Conservation (phyloP, 306 rosid genomes). For the Notholithocarpus densiflorus region DNA sequence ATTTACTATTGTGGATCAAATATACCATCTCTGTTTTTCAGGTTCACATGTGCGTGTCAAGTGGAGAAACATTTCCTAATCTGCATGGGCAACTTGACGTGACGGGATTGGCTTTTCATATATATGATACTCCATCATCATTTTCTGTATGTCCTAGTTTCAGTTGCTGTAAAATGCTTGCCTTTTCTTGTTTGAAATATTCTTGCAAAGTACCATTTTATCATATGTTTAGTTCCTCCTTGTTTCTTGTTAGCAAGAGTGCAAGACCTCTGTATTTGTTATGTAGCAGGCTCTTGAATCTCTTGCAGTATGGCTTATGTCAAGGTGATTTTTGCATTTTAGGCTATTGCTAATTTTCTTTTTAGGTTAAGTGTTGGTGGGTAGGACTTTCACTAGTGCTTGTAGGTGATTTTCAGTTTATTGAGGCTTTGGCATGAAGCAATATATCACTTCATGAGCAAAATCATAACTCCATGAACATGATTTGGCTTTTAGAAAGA, state of each 20-base stretch:
- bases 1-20: background rate
- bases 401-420: background rate
- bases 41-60: slow-evolving; percentile 94
- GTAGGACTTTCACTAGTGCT: background rate
- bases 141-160: slow-evolving; percentile 64
- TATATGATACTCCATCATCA: slow-evolving; percentile 73
- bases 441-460: background rate
- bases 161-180: slow-evolving; percentile 16
- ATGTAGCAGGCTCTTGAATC: background rate
- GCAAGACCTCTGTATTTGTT: background rate
- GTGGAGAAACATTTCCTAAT: slow-evolving; percentile 83
- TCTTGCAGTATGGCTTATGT: background rate
- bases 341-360: background rate
- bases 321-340: background rate
- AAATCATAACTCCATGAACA: background rate
- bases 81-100: slow-evolving; percentile 89
- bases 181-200: background rate
- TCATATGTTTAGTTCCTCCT: background rate
- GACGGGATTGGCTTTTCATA: slow-evolving; percentile 74
- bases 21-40: slow-evolving; percentile 28
- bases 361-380: background rate
- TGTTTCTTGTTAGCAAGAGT: background rate
- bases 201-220: background rate
- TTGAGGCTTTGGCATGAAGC: background rate
- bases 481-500: no score